Percentiles rank a stretch among this genome's conserved stretches.
Evolutionary conservation across 2,329 filamentous ascomycete species (phyloP).

Genomic region (Parasarocladium wereldwijsianum): DNA sequence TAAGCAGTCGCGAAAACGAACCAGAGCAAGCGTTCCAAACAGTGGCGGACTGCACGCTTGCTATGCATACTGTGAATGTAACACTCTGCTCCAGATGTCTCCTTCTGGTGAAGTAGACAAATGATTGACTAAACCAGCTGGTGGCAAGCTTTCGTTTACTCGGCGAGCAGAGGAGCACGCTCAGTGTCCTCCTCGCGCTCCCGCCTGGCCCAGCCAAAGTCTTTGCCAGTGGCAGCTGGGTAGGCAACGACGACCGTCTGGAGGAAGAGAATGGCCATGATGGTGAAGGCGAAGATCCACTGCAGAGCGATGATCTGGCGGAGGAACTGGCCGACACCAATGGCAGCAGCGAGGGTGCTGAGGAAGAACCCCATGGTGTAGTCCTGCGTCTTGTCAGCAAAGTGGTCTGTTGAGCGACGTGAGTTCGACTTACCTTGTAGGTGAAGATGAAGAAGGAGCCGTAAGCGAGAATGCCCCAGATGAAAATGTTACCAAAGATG

Average conservation of each 20-base stretch:
- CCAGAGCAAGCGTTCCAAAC: too few species aligned
- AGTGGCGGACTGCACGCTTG: too few species aligned
- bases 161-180: conserved; percentile 47
- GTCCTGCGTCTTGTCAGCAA: conserved; percentile 27
- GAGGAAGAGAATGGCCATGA: conserved; percentile 16
- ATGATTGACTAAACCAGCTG: neutral
- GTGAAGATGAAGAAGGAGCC: conserved; percentile 60
- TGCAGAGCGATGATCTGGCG: conserved; percentile 64
- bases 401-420: neutral
- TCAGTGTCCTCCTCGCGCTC: conserved; percentile 32
- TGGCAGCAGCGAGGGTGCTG: conserved; percentile 55
- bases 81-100: too few species aligned
- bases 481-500: conserved; percentile 73
- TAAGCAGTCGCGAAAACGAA: too few species aligned
- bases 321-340: conserved; percentile 65
- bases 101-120: too few species aligned
- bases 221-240: conserved; percentile 46
- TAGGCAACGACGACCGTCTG: conserved; percentile 21
- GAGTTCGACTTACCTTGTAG: conserved; percentile 43
- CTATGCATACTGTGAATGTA: too few species aligned
- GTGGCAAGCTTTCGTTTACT: too few species aligned
- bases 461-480: conserved; percentile 70
- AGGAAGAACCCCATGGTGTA: conserved; percentile 70
- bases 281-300: conserved; percentile 26
- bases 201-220: conserved; percentile 32